These are phyloP conservation scores for Tilletia setariae DNA, from an alignment of 1,284 basidiomycete species.

Conservation along the genomic window DNA sequence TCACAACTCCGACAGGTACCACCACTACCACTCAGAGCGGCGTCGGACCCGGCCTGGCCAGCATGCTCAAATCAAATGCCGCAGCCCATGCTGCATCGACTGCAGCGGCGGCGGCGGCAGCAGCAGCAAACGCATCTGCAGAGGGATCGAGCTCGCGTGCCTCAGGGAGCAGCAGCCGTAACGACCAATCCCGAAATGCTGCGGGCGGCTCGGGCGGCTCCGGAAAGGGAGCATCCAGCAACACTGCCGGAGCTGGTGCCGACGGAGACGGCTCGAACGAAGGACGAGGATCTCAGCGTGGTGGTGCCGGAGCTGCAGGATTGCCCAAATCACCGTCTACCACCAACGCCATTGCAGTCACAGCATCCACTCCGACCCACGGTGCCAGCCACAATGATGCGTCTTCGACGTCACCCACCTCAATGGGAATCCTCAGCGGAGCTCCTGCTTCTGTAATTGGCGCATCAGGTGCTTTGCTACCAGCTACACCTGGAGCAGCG, in stretches of 20 bases:
- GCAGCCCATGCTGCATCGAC: slow-evolving; percentile 30
- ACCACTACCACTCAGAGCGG: slow-evolving; percentile 62
- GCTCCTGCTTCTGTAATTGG: slow-evolving; percentile 12
- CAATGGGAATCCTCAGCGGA: slow-evolving; percentile 22
- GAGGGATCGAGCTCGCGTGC: neutral
- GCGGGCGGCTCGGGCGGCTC: neutral
- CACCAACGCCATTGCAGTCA: neutral
- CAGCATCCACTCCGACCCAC: neutral
- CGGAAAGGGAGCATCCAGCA: neutral
- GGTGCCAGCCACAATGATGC: neutral
- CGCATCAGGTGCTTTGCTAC: slow-evolving; percentile 12
- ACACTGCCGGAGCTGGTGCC: neutral
- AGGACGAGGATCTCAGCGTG: neutral
- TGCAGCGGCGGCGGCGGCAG: slow-evolving; percentile 44
- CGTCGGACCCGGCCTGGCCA: slow-evolving; percentile 34
- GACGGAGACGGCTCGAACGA: neutral
- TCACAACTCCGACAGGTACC: slow-evolving; percentile 86
- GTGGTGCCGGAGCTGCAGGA: neutral
- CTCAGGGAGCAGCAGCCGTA: neutral
- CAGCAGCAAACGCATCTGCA: slow-evolving; percentile 48
- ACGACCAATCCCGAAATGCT: neutral
- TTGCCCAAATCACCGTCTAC: neutral
- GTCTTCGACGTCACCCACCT: neutral
- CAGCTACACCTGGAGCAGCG: slow-evolving; percentile 29
- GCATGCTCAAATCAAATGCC: slow-evolving; percentile 15